Conservation (phyloP, 2,329 filamentous ascomycete genomes). For the Rhinocladiella mackenziei region DNA sequence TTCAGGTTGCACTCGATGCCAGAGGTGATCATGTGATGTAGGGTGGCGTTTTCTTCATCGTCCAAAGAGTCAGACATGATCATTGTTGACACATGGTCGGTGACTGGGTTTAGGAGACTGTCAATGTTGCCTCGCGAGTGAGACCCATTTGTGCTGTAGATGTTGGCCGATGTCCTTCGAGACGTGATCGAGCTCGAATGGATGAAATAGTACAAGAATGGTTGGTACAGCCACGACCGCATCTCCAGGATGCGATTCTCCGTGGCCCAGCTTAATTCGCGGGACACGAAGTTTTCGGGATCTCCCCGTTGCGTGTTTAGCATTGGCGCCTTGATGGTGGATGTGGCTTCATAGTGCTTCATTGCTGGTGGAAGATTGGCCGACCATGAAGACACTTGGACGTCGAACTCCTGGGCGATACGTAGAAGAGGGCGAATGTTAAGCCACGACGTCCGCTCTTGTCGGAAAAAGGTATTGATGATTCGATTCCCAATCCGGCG, state of each 20-base stretch:
- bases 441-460: constrained; percentile 27
- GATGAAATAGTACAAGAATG: constrained; percentile 33
- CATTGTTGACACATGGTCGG: background rate
- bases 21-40: constrained; percentile 25
- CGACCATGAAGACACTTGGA: constrained; percentile 31
- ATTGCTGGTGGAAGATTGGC: constrained; percentile 32
- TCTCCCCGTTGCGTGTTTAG: constrained; percentile 1
- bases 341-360: constrained; percentile 28
- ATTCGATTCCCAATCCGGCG: constrained; percentile 43
- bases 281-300: constrained; percentile 21
- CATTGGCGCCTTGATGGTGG: constrained; percentile 12
- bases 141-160: background rate
- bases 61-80: constrained; percentile 1
- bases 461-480: constrained; percentile 35
- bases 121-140: background rate
- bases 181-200: constrained; percentile 19
- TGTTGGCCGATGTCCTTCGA: background rate
- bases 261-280: constrained; percentile 32
- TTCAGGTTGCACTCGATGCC: constrained; percentile 32
- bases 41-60: constrained; percentile 9
- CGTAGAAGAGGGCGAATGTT: constrained; percentile 29
- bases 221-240: constrained; percentile 33
- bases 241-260: constrained; percentile 32
- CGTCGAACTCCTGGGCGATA: constrained; percentile 33
- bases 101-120: background rate